Conservation (phyloP, 2,329 filamentous ascomycete species). For the Penicillium sp. region DNA sequence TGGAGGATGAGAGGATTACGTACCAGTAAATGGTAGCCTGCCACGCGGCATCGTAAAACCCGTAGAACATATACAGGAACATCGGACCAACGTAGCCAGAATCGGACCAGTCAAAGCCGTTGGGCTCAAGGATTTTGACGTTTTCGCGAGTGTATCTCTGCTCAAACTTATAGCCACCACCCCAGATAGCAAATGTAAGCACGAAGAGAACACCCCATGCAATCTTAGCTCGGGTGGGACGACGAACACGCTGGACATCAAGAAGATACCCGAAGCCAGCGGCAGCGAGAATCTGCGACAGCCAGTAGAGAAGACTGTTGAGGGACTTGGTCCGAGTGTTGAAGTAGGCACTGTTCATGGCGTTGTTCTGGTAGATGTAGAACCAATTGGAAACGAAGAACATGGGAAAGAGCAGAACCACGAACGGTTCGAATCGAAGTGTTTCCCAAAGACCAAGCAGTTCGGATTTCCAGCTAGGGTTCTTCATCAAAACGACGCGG, state of each 20-base stretch:
- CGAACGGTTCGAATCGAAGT: constrained; percentile 61
- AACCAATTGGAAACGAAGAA: constrained; percentile 74
- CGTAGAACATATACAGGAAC: constrained; percentile 83
- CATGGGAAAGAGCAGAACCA: constrained; percentile 70
- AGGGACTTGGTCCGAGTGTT: constrained; percentile 65
- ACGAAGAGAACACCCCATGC: constrained; percentile 57
- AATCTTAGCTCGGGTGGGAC: constrained; percentile 60
- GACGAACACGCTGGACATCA: constrained; percentile 54
- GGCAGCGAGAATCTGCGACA: constrained; percentile 68
- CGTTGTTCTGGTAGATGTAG: constrained; percentile 70
- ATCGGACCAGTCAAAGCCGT: constrained; percentile 57
- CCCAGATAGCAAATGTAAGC: constrained; percentile 74
- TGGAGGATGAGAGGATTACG: constrained; percentile 16
- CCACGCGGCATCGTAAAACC: constrained; percentile 79
- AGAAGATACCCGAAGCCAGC: constrained; percentile 64
- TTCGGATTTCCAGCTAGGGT: constrained; percentile 75
- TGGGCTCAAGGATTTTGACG: background rate
- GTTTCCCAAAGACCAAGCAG: constrained; percentile 67
- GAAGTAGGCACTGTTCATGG: constrained; percentile 63
- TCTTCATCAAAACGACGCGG: constrained; percentile 76
- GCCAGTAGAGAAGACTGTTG: constrained; percentile 69
- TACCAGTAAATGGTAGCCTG: constrained; percentile 83
- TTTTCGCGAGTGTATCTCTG: constrained; percentile 49
- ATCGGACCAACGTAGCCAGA: constrained; percentile 67
- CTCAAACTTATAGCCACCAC: constrained; percentile 72